Percentiles rank a stretch among this genome's conserved stretches.
These are phyloP conservation scores for Adansonia madagascariensis DNA, from an alignment of 441 rosid species.

Conservation along the genomic window DNA sequence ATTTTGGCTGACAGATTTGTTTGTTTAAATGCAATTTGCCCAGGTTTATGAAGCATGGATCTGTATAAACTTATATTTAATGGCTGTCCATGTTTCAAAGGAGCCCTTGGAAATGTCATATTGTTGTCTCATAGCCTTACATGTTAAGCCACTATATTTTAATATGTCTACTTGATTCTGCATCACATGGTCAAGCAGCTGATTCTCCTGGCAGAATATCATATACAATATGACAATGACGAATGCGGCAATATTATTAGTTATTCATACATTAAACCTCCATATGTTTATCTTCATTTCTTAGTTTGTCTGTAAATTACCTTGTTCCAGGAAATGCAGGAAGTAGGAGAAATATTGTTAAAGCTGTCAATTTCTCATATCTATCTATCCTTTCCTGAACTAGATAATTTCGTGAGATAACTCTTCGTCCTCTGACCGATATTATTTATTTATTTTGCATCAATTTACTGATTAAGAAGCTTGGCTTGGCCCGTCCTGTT, in stretches of 20 bases:
- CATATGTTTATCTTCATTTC: not conserved
- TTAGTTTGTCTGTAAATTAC: not conserved
- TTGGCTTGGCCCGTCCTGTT: not conserved
- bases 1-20: conserved; percentile 25
- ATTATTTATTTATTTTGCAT: not conserved
- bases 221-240: not conserved
- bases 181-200: conserved; percentile 26
- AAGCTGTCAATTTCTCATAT: not conserved
- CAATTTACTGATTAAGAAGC: not conserved
- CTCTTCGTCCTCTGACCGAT: not conserved
- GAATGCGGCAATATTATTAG: not conserved
- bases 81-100: conserved; percentile 26
- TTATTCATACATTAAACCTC: not conserved
- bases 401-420: not conserved
- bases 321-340: not conserved
- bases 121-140: conserved; percentile 10
- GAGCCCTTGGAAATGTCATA: not conserved
- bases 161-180: conserved; percentile 12
- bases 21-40: conserved; percentile 26
- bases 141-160: conserved; percentile 21
- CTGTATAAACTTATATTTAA: not conserved
- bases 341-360: not conserved
- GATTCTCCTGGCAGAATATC: not conserved
- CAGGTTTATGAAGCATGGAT: conserved; percentile 22
- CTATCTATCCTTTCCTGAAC: not conserved